Evolutionary conservation across 2,329 filamentous ascomycete species (phyloP), one percentile per base, ranked within the genome.

Genomic region (Ceratocystis huliohia): DNA sequence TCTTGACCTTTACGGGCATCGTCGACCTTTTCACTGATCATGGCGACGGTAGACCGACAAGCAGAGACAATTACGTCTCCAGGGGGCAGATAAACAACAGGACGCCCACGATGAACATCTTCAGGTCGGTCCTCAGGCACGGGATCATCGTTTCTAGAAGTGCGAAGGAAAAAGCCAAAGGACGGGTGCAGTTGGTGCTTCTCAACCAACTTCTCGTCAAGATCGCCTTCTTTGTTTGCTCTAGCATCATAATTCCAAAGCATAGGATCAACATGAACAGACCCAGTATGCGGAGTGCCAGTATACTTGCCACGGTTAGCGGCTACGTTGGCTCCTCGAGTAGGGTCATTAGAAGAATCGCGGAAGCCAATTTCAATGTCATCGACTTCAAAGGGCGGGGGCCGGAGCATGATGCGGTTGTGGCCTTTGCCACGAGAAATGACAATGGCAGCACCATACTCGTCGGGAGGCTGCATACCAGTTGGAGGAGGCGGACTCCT

Each of bases 321-420:
- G n/a, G 56, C 45, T 6, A 68, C 63, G 41, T 63, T 66, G 10
- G 57, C 44, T 20, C 64, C 48, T 66, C 81, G 80, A 68, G 77
- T 77, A 37, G 79, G 78, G 69, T 82, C 81, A 68, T 85, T 85
- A 68, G 78, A 78, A 3, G 81, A 82, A 70, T 85, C 83, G 25
- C 81, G 78, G 72, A 83, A 85, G 15, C 83, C 83, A 68, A 85
- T 85, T 71, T 85, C 82, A 67, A 79, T 75, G 7, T 80, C 74
- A 46, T 81, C 76, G 66, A 78, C 84, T 64, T 77, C 74, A 69
- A 80, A 81, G 0, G 77, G 69, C 5, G 74, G 75, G 10, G 81
- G 81, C 3, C 72, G 72, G 56, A 83, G 74, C 70, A 84, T 78
- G 66, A 84, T 78, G 30, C 80, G 82, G 70, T 82, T 84, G 71